Evolutionary conservation across 2,329 filamentous ascomycete species (phyloP).

Genomic region (Ceratocystiopsis minuta): DNA sequence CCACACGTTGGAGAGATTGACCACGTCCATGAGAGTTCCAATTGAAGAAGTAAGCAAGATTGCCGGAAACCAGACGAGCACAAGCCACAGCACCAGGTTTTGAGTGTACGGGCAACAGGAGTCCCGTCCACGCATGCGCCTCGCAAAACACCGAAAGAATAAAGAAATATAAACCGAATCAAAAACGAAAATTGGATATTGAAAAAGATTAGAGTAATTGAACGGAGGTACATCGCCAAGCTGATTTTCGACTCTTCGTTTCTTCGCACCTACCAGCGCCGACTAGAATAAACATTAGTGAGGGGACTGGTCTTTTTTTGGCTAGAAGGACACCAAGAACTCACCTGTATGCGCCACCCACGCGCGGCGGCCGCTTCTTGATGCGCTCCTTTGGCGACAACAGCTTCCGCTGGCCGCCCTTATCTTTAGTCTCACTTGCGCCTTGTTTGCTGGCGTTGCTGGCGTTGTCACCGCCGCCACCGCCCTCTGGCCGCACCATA

Average conservation of each 20-base stretch:
- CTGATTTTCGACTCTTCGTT: not conserved
- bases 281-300: not conserved
- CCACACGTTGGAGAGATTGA: no score
- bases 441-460: not conserved
- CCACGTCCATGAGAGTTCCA: no score
- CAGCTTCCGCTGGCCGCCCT: not conserved
- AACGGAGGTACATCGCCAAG: not conserved
- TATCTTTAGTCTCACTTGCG: not conserved
- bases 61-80: no score
- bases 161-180: not conserved
- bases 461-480: not conserved
- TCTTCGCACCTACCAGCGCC: not conserved
- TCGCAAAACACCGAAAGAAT: no score
- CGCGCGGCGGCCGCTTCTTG: slow-evolving; percentile 1
- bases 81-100: no score
- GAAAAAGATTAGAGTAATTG: no score
- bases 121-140: no score
- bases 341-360: slow-evolving; percentile 1
- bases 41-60: no score
- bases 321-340: no score
- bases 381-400: slow-evolving; percentile 1
- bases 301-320: no score
- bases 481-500: slow-evolving; percentile 10
- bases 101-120: no score
- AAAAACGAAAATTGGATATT: no score